Evolutionary conservation across 805 yeast species (phyloP), one percentile per base, ranked within the genome.

Genomic region (Isabelozyma gotoi): DNA sequence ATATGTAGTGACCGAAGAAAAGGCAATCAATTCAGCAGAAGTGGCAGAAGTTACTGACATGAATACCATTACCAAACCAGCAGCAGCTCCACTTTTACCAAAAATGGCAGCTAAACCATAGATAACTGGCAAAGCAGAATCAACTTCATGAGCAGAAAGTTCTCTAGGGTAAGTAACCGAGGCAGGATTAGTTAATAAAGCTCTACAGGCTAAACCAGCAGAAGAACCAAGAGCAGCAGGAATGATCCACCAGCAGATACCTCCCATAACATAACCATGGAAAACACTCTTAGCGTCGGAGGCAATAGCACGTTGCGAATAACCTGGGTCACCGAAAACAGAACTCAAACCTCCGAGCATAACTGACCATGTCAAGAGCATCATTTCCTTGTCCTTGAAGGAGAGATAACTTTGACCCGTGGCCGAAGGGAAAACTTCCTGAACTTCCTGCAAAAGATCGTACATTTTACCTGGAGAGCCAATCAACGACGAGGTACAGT

Each of bases 41-140:
- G 68, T 60, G 2, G 76, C 66, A 2, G 74, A 66, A 5, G 74
- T 68, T 3, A 68, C 74, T 1, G 74, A 66, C 32, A 70, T 51
- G 59, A 71, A 71, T 4, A 69, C 46, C 63, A 60, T 50, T 41
- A 64, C 63, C 15, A 69, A 42, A 8, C 56, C 55, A 49, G 55
- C 53, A 4, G 60, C 63, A 14, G 60, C 50, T 19, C 65, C 65
- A 16, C 52, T 39, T 41, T 59, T 59, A n/a, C 65, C 65, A 50
- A 59, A 48, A 18, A 60, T 42, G 19, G 54, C 48, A 7, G 50
- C 41, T 17, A 53, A 51, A 10, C 56, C 57, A 33, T 53, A 54
- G 27, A 56, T 54, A 2, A 52, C 50, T 4, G 57, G 57, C 31
- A 59, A 41, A 4, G 63, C 64, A 34, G 56, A 50, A 21, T 49